Evolutionary conservation across 1,284 basidiomycete genomes (phyloP).

Genomic region (Ceratorhiza oryzae-sativae): DNA sequence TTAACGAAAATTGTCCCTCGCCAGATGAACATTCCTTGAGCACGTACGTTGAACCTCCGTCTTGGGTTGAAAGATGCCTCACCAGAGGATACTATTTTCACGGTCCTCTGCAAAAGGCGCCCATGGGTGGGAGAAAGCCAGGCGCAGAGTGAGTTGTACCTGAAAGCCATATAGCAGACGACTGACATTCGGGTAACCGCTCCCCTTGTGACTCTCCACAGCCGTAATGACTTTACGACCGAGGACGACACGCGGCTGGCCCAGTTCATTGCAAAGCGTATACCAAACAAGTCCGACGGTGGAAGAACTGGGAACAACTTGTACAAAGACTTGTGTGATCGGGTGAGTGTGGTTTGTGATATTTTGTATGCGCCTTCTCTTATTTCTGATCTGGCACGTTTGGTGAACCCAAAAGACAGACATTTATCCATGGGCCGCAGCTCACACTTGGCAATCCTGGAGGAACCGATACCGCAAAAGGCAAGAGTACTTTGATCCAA

Average conservation of each 20-base stretch:
- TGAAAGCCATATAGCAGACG: not conserved
- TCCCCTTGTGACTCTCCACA: slow-evolving; percentile 46
- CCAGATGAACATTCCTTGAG: slow-evolving; percentile 50
- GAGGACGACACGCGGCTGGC: slow-evolving; percentile 75
- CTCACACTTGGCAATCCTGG: slow-evolving; percentile 89
- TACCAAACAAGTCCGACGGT: slow-evolving; percentile 78
- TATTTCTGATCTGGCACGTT: not conserved
- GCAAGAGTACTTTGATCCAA: slow-evolving; percentile 64
- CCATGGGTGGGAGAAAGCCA: slow-evolving; percentile 76
- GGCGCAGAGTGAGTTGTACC: slow-evolving; percentile 68
- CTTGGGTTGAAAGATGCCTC: slow-evolving; percentile 82
- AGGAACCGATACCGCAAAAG: slow-evolving; percentile 86
- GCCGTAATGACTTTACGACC: slow-evolving; percentile 75
- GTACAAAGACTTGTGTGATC: slow-evolving; percentile 68
- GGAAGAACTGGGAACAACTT: slow-evolving; percentile 78
- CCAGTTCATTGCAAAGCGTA: slow-evolving; percentile 76
- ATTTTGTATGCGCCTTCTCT: not conserved
- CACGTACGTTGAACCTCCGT: slow-evolving; percentile 76
- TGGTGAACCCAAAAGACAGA: slow-evolving; percentile 55
- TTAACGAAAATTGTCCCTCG: not conserved
- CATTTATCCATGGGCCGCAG: slow-evolving; percentile 74
- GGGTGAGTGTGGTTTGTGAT: slow-evolving; percentile 52
- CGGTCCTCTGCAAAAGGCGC: slow-evolving; percentile 77
- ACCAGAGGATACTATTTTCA: slow-evolving; percentile 67
- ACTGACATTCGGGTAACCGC: not conserved